These are phyloP conservation scores for Corinectria fuckeliana DNA, from an alignment of 2,329 filamentous ascomycete genomes.

Conservation along the genomic window DNA sequence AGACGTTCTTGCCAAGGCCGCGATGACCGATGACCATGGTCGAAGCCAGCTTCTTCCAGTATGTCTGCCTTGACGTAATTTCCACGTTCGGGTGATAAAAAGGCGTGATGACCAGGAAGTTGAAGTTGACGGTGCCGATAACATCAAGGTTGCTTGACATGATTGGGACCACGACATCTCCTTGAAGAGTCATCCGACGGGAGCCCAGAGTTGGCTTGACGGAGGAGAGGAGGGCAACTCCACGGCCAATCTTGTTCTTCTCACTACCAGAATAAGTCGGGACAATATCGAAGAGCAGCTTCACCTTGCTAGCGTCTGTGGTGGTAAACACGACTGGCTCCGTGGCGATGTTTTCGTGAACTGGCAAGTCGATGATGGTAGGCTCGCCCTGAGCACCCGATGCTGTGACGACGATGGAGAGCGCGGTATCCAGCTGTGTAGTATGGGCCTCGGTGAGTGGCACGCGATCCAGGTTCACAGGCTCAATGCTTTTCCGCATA, in stretches of 20 bases:
- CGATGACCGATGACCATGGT: slow-evolving; percentile 81
- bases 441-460: slow-evolving; percentile 87
- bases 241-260: slow-evolving; percentile 87
- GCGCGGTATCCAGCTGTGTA: slow-evolving; percentile 90
- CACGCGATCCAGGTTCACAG: slow-evolving; percentile 87
- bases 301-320: slow-evolving; percentile 78
- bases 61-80: slow-evolving; percentile 87
- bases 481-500: slow-evolving; percentile 78
- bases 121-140: slow-evolving; percentile 95
- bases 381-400: slow-evolving; percentile 85
- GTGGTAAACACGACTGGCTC: slow-evolving; percentile 93
- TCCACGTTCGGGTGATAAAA: slow-evolving; percentile 95
- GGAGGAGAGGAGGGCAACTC: slow-evolving; percentile 84
- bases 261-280: slow-evolving; percentile 92
- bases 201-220: slow-evolving; percentile 83
- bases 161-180: slow-evolving; percentile 91
- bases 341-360: slow-evolving; percentile 91
- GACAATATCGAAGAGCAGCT: slow-evolving; percentile 91
- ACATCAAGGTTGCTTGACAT: slow-evolving; percentile 85
- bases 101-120: slow-evolving; percentile 92
- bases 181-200: slow-evolving; percentile 89
- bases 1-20: slow-evolving; percentile 88
- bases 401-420: slow-evolving; percentile 90
- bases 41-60: slow-evolving; percentile 91
- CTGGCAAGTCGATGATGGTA: slow-evolving; percentile 87